Evolutionary conservation across 2,329 filamentous ascomycete genomes (phyloP).

Genomic region (Sclerotinia subarctica): DNA sequence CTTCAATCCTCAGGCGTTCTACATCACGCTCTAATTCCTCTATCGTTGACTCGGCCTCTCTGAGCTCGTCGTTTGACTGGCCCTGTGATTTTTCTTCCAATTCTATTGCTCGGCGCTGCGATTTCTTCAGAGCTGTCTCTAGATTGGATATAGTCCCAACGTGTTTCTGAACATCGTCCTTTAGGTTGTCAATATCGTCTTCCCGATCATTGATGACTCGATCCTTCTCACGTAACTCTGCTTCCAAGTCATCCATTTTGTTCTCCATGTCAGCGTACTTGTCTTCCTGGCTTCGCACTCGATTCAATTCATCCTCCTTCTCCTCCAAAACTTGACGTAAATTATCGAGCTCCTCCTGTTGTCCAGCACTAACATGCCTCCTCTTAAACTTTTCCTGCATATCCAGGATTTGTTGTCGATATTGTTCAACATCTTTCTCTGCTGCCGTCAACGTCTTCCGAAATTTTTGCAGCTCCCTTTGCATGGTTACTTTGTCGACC

Average conservation of each 20-base stretch:
- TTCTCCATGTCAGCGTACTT: constrained; percentile 67
- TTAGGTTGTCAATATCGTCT: constrained; percentile 69
- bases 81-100: constrained; percentile 55
- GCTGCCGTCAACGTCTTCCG: constrained; percentile 79
- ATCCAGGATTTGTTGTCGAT: constrained; percentile 76
- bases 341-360: constrained; percentile 58
- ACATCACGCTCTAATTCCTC: constrained; percentile 55
- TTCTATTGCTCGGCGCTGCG: constrained; percentile 49
- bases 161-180: constrained; percentile 52
- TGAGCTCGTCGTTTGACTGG: constrained; percentile 46
- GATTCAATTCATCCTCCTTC: constrained; percentile 47
- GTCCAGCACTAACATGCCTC: constrained; percentile 68
- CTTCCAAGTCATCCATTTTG: constrained; percentile 72
- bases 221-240: constrained; percentile 72
- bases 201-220: constrained; percentile 69
- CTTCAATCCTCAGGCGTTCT: constrained; percentile 52
- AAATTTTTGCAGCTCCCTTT: constrained; percentile 80
- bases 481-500: constrained; percentile 85
- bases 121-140: constrained; percentile 57
- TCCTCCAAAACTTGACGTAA: constrained; percentile 56
- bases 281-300: constrained; percentile 56
- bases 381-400: constrained; percentile 78
- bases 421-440: constrained; percentile 81
- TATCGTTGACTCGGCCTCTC: constrained; percentile 44
- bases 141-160: constrained; percentile 52